Conservation (phyloP, 192 early-diverging fungal species). For the Gryganskiella cystojenkinii region DNA sequence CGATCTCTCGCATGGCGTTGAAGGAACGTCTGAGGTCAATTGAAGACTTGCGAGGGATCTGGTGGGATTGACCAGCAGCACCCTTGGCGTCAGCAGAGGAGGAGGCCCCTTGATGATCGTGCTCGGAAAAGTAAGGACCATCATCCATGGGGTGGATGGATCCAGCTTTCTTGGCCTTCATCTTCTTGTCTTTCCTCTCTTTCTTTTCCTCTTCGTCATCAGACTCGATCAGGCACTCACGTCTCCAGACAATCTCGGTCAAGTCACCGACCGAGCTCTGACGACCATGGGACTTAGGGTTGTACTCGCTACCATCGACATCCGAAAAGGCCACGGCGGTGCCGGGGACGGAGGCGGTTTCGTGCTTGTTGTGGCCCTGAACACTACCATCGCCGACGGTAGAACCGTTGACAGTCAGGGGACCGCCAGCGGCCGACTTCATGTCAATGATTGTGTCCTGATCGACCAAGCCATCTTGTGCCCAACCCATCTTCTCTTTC, state of each 20-base stretch:
- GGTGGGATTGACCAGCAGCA: neutral
- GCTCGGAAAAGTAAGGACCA: no score
- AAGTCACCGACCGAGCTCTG: conserved; percentile 28
- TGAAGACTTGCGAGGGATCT: conserved; percentile 4
- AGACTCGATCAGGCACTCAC: conserved; percentile 39
- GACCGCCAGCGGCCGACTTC: neutral
- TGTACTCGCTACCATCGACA: conserved; percentile 28
- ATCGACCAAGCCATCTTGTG: conserved; percentile 35
- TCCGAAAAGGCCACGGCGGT: conserved; percentile 20
- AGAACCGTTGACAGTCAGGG: conserved; percentile 18
- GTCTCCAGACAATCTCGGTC: conserved; percentile 51
- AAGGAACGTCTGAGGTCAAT: conserved; percentile 11
- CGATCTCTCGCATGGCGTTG: conserved; percentile 23
- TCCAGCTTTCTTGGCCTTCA: neutral
- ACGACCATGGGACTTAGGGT: conserved; percentile 7
- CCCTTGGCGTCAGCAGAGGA: conserved; percentile 1
- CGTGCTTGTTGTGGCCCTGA: neutral
- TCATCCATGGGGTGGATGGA: conserved; percentile 6
- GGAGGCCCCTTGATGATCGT: neutral
- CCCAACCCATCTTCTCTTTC: conserved; percentile 42
- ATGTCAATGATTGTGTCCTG: conserved; percentile 3
- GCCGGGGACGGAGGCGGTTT: neutral
- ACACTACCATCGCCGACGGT: conserved; percentile 25
- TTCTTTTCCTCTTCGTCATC: conserved; percentile 9
- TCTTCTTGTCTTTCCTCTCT: conserved; percentile 8